A percentile compares a stretch with the other conserved stretches of the same genome.
Conservation (phyloP, 1,139 yeast species). For the Lodderomyces pseudojiufengensis region DNA sequence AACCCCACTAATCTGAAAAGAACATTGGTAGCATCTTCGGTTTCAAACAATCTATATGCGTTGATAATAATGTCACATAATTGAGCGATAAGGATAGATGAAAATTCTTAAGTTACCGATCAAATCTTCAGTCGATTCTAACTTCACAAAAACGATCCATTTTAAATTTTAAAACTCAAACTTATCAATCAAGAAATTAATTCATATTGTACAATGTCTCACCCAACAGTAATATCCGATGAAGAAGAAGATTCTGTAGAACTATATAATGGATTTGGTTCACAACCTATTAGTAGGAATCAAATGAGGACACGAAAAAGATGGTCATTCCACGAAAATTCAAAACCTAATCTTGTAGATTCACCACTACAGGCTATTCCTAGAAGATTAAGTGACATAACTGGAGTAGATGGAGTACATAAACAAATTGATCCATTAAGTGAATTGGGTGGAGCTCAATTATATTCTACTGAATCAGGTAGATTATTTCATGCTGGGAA, state of each 20-base stretch:
- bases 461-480: slow-evolving; percentile 88
- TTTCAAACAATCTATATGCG: too few species aligned
- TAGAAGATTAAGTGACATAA: slow-evolving; percentile 41
- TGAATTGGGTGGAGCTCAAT: slow-evolving; percentile 72
- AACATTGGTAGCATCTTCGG: too few species aligned
- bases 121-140: too few species aligned
- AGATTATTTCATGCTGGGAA: slow-evolving; percentile 93
- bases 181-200: too few species aligned
- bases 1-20: too few species aligned
- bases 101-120: too few species aligned
- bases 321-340: slow-evolving; percentile 42
- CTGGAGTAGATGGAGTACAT: slow-evolving; percentile 53
- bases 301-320: slow-evolving; percentile 38
- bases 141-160: too few species aligned
- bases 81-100: too few species aligned
- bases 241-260: slow-evolving; percentile 26
- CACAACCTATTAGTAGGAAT: slow-evolving; percentile 29
- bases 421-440: slow-evolving; percentile 47
- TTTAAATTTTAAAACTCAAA: too few species aligned
- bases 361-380: slow-evolving; percentile 22
- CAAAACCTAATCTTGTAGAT: slow-evolving; percentile 37
- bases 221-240: slow-evolving; percentile 16
- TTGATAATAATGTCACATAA: too few species aligned
- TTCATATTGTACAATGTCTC: too few species aligned
- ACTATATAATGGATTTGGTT: slow-evolving; percentile 39